Conservation (phyloP, 1,284 basidiomycete species). For the Sanghuangporus sanghuang region DNA sequence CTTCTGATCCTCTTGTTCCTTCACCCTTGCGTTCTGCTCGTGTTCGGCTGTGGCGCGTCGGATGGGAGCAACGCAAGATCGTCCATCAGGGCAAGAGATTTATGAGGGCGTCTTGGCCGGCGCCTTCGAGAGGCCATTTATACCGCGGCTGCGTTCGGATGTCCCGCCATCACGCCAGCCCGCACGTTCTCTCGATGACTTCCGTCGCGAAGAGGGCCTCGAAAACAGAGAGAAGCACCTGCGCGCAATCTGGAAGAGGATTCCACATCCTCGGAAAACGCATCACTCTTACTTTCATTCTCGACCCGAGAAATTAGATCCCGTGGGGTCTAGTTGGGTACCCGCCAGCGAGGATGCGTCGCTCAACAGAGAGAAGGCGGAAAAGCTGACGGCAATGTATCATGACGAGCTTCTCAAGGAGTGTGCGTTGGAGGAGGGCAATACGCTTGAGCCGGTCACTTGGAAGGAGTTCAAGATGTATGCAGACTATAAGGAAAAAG, state of each 20-base stretch:
- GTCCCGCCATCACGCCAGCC: conserved; percentile 33
- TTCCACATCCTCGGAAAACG: conserved; percentile 33
- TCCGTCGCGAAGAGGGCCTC: conserved; percentile 57
- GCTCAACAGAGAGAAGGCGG: conserved; percentile 64
- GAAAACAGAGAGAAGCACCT: conserved; percentile 54
- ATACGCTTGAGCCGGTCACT: conserved; percentile 43
- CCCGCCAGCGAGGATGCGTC: conserved; percentile 28
- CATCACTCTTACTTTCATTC: conserved; percentile 15
- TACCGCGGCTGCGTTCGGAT: conserved; percentile 57
- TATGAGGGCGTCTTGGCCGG: conserved; percentile 48
- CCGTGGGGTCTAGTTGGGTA: conserved; percentile 26
- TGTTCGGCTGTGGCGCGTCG: background rate
- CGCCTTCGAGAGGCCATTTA: conserved; percentile 46
- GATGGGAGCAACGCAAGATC: conserved; percentile 2
- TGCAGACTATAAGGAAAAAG: conserved; percentile 71
- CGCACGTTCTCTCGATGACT: conserved; percentile 52
- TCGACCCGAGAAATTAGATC: conserved; percentile 25
- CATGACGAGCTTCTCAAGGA: conserved; percentile 69
- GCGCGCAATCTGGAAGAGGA: conserved; percentile 54
- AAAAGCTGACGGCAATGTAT: conserved; percentile 66
- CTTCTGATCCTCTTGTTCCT: background rate
- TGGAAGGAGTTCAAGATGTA: conserved; percentile 81
- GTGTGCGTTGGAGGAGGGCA: conserved; percentile 46
- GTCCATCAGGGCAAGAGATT: conserved; percentile 34
- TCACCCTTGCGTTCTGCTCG: background rate